Conservation (phyloP, 768 basidiomycete genomes). For the Lanmaoa rubissima region DNA sequence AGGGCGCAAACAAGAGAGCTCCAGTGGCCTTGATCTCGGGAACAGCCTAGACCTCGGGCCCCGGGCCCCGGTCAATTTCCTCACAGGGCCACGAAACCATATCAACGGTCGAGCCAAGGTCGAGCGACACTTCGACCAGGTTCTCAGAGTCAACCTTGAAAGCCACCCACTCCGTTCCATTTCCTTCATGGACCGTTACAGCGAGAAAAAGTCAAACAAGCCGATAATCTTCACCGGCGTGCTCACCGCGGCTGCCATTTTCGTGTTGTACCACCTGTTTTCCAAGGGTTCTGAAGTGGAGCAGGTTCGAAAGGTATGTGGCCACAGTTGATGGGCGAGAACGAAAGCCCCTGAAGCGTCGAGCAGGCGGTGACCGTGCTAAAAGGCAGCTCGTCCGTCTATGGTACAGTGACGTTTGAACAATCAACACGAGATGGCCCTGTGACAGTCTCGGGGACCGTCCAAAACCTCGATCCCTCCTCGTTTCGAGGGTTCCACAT, state of each 20-base stretch:
- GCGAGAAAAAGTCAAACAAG: conserved; percentile 23
- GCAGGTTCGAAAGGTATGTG: conserved; percentile 23
- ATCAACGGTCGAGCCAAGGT: too few relatives aligned
- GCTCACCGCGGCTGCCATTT: conserved; percentile 14
- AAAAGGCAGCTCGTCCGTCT: conserved; percentile 55
- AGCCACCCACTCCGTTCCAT: not conserved
- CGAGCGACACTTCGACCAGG: not conserved
- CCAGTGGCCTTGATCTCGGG: not conserved
- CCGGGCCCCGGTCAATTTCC: not conserved
- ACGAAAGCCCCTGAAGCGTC: not conserved
- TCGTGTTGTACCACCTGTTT: conserved; percentile 21
- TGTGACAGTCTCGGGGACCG: conserved; percentile 60
- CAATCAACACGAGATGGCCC: conserved; percentile 50
- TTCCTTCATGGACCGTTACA: conserved; percentile 20
- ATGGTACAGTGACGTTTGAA: conserved; percentile 64
- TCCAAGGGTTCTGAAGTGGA: conserved; percentile 16
- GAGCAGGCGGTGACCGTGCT: conserved; percentile 58
- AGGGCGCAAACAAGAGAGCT: not conserved
- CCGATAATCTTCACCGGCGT: conserved; percentile 13
- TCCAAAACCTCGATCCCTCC: conserved; percentile 57
- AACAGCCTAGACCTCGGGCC: not conserved
- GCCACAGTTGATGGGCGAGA: not conserved
- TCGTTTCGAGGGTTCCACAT: conserved; percentile 75
- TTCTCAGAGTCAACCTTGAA: not conserved
- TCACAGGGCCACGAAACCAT: not conserved